A percentile compares a stretch with the other conserved stretches of the same genome.
Conservation (phyloP, 2,329 filamentous ascomycete species). For the Aschersonia sp. region DNA sequence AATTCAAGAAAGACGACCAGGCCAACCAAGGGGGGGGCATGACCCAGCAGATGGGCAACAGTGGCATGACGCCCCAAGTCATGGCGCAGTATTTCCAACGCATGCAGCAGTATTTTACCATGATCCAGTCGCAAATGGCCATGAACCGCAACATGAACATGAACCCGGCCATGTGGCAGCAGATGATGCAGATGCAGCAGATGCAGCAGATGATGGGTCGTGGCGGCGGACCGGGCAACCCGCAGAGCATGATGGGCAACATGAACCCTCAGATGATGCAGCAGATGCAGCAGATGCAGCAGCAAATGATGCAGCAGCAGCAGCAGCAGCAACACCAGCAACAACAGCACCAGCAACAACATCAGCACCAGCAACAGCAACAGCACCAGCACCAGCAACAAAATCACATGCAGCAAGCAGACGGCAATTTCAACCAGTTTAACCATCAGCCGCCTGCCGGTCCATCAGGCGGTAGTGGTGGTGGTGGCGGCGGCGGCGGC, state of each 20-base stretch:
- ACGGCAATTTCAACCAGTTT: slow-evolving; percentile 12
- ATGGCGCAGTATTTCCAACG: slow-evolving; percentile 98
- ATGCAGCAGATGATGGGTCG: slow-evolving; percentile 42
- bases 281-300: slow-evolving; percentile 32
- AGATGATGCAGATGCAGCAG: slow-evolving; percentile 65
- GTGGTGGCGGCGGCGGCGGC: not conserved
- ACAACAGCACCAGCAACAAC: slow-evolving; percentile 27
- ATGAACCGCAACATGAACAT: slow-evolving; percentile 62
- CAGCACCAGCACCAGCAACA: slow-evolving; percentile 13
- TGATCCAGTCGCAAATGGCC: slow-evolving; percentile 89
- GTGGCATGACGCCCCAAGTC: slow-evolving; percentile 82
- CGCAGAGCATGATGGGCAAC: slow-evolving; percentile 23
- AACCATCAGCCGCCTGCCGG: slow-evolving; percentile 33
- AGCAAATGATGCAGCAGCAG: slow-evolving; percentile 30
- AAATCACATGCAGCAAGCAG: slow-evolving; percentile 8
- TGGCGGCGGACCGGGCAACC: slow-evolving; percentile 18
- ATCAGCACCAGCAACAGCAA: slow-evolving; percentile 26
- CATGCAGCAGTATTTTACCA: slow-evolving; percentile 92
- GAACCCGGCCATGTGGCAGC: slow-evolving; percentile 65
- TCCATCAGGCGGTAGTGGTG: slow-evolving; percentile 3
- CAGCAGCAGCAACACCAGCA: slow-evolving; percentile 21
- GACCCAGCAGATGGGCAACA: slow-evolving; percentile 27
- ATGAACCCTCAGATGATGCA: slow-evolving; percentile 43
- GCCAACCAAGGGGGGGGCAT: slow-evolving; percentile 15
- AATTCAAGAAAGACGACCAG: slow-evolving; percentile 41